Conservation (phyloP, 2,329 filamentous ascomycete species). For the Lasiodiplodia sp. region DNA sequence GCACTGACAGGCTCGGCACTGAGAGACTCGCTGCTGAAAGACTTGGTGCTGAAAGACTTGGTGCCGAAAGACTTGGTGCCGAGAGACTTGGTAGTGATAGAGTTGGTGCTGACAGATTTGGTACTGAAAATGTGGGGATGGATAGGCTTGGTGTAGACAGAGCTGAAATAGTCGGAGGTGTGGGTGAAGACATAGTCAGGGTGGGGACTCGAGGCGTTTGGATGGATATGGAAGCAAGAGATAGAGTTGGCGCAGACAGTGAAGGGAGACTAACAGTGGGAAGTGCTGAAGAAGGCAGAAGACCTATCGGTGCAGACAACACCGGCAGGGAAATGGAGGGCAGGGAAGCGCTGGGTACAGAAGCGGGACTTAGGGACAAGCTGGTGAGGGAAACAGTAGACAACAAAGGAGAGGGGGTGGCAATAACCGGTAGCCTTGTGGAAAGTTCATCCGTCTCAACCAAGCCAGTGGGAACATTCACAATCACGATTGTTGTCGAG, state of each 20-base stretch:
- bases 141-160: too few species aligned
- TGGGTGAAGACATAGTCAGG: not conserved
- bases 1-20: too few species aligned
- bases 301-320: not conserved
- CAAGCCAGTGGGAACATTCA: not conserved
- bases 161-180: not conserved
- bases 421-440: not conserved
- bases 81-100: too few species aligned
- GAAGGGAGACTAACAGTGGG: too few species aligned
- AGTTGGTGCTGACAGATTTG: too few species aligned
- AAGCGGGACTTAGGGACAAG: not conserved
- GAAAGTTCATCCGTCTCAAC: not conserved
- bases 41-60: too few species aligned
- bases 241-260: too few species aligned
- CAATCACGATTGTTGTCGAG: conserved; percentile 4
- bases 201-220: not conserved
- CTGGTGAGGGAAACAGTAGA: not conserved
- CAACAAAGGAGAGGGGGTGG: not conserved
- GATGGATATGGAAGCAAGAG: not conserved
- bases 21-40: too few species aligned
- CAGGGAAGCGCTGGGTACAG: not conserved
- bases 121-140: too few species aligned
- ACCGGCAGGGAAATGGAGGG: not conserved
- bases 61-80: too few species aligned
- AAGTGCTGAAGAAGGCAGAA: too few species aligned